Evolutionary conservation across 2,329 filamentous ascomycete species (phyloP), one percentile per base, ranked within the genome.

Genomic region (Hypoxylon rubiginosum): DNA sequence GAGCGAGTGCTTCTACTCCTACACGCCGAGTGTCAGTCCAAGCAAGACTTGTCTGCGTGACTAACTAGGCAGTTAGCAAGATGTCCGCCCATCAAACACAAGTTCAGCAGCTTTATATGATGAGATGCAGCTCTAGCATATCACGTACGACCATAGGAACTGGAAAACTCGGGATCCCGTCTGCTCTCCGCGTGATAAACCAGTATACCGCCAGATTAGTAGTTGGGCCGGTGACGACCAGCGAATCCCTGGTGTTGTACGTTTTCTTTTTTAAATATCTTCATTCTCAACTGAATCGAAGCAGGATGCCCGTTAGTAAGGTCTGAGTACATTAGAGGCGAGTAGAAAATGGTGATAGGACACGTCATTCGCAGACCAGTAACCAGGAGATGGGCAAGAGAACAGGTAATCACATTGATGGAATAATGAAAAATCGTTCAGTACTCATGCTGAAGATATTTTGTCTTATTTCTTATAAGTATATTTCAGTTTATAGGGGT

Each of bases 71-170:
- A n/a, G n/a, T n/a, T n/a, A n/a, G n/a, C n/a, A n/a, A n/a, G n/a
- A n/a, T n/a, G n/a, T n/a, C n/a, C n/a, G n/a, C n/a, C n/a, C 4
- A 41, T 17, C 13, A 41, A 13, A 13, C 13, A 8, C 36, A 41
- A 17, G 36, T 5, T 4, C n/a, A 4, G 13, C 36, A 41, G 8
- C 36, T n/a, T 34, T 41, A 41, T 41, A 41, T n/a, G 10, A 4
- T 13, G 6, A 41, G n/a, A 41, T 13, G n/a, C 13, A 41, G 15
- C 24, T 17, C 26, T 17, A 11, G 2, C 43, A 32, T 8, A 28
- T 51, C 55, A 58, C 55, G 50, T 58, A 58, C 55, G 55, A 58
- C 55, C 55, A 58, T 58, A 58, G 55, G 55, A 58, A 36, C 30
- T 50, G 45, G 55, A 43, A 9, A 58, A 51, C 45, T 58, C 55